These are phyloP conservation scores for Pseudohyphozyma bogoriensis DNA, from an alignment of 768 basidiomycete genomes.

Conservation along the genomic window DNA sequence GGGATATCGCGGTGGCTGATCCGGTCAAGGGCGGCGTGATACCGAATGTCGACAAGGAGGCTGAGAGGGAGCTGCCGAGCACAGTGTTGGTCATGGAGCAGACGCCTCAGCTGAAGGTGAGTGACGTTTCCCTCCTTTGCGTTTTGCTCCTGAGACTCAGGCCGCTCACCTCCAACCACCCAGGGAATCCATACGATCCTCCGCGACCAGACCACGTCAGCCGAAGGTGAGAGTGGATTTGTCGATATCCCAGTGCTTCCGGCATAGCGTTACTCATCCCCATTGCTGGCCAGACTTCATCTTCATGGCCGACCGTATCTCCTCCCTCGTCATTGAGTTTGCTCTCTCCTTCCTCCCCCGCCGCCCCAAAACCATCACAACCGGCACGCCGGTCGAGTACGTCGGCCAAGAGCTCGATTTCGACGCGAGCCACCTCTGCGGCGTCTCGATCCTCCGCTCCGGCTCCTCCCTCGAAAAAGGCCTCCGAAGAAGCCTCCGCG, in stretches of 20 bases:
- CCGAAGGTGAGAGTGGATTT: no score
- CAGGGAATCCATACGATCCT: constrained; percentile 86
- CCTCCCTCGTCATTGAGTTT: constrained; percentile 72
- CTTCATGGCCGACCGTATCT: constrained; percentile 78
- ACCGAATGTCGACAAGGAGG: not conserved
- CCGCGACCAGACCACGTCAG: constrained; percentile 56
- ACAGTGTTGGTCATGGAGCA: constrained; percentile 60
- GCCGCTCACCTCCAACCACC: not conserved
- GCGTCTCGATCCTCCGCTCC: constrained; percentile 63
- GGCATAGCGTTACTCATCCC: no score
- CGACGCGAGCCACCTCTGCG: constrained; percentile 59
- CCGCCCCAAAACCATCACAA: constrained; percentile 43
- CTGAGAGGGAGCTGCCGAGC: constrained; percentile 24
- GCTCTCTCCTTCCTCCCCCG: constrained; percentile 77
- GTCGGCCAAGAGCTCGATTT: constrained; percentile 55
- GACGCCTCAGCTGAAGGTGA: constrained; percentile 69
- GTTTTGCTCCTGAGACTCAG: not conserved
- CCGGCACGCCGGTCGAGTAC: constrained; percentile 52
- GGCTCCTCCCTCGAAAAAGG: constrained; percentile 87
- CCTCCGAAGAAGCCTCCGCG: constrained; percentile 73
- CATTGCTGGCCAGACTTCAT: constrained; percentile 56
- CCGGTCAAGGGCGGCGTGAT: constrained; percentile 5
- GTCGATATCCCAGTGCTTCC: no score
- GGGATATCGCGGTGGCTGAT: constrained; percentile 7
- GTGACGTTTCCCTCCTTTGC: constrained; percentile 9